Percentiles rank a stretch among this genome's conserved stretches.
phyloP scores from a whole-genome alignment of 176 grass and related monocot species.

The Areca catechu region DNA sequence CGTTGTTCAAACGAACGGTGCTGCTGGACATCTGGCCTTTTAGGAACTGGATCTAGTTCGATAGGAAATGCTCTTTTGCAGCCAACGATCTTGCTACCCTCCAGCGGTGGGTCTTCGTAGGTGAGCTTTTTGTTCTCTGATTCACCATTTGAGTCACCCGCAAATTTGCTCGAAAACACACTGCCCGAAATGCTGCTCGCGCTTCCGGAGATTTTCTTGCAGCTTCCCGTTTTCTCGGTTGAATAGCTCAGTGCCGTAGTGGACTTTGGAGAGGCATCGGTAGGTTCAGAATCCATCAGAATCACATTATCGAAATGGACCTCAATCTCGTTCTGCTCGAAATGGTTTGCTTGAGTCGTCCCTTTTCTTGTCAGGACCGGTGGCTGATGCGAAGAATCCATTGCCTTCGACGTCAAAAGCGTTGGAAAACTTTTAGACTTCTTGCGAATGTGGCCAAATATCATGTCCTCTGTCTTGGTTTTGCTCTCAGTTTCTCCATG shows the following conservation, averaged over 20 bases:
- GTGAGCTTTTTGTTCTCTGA: slow-evolving; percentile 30
- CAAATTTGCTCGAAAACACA: neutral
- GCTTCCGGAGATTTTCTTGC: neutral
- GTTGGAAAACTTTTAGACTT: slow-evolving; percentile 69
- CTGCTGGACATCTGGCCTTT: slow-evolving; percentile 26
- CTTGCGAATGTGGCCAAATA: slow-evolving; percentile 88
- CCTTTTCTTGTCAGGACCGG: slow-evolving; percentile 50
- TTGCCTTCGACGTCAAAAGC: slow-evolving; percentile 46
- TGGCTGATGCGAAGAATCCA: slow-evolving; percentile 64
- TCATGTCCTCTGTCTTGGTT: slow-evolving; percentile 25
- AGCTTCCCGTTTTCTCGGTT: neutral
- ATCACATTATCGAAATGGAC: slow-evolving; percentile 15
- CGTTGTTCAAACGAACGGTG: slow-evolving; percentile 17
- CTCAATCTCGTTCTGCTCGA: slow-evolving; percentile 23
- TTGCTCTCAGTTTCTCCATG: slow-evolving; percentile 37
- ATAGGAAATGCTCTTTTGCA: slow-evolving; percentile 14
- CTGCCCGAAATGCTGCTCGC: slow-evolving; percentile 6
- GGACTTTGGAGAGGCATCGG: neutral
- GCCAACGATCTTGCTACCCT: slow-evolving; percentile 20
- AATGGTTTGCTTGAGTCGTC: slow-evolving; percentile 22
- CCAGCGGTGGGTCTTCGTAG: slow-evolving; percentile 21
- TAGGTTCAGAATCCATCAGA: slow-evolving; percentile 25
- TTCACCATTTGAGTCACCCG: slow-evolving; percentile 7
- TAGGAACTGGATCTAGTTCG: slow-evolving; percentile 21
- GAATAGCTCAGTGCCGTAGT: no score